Percentiles rank a stretch among this genome's conserved stretches.
Evolutionary conservation across 2,329 filamentous ascomycete species (phyloP).

Genomic region (Leptographium radiaticola): DNA sequence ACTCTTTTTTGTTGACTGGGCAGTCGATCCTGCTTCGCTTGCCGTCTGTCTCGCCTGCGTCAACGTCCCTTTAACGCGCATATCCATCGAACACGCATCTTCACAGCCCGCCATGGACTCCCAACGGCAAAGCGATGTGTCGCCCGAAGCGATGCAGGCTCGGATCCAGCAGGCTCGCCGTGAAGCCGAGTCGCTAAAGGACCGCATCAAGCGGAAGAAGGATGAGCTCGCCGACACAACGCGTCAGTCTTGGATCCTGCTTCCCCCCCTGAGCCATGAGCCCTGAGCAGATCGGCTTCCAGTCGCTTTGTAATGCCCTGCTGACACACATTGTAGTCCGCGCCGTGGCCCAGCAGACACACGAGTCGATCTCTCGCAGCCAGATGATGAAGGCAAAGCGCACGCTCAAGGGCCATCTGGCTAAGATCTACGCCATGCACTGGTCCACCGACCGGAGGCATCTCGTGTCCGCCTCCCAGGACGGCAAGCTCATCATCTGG

Average conservation of each 20-base stretch:
- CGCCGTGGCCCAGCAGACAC: constrained; percentile 81
- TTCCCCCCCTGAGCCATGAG: not conserved
- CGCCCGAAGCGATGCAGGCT: constrained; percentile 76
- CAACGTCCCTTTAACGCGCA: not conserved
- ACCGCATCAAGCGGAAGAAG: constrained; percentile 99
- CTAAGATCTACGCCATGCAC: constrained; percentile 99
- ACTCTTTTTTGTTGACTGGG: not conserved
- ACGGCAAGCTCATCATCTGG: constrained; percentile 99
- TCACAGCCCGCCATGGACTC: constrained; percentile 32
- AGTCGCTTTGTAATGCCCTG: not conserved
- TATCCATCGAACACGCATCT: not conserved
- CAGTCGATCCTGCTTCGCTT: not conserved
- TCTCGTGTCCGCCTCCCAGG: constrained; percentile 93
- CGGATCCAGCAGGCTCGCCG: constrained; percentile 84
- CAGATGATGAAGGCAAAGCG: constrained; percentile 93
- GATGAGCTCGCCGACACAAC: constrained; percentile 97
- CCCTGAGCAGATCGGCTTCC: not conserved
- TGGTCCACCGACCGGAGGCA: constrained; percentile 98
- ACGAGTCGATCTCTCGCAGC: constrained; percentile 83
- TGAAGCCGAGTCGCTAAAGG: constrained; percentile 95
- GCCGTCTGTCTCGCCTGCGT: not conserved
- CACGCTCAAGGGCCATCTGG: constrained; percentile 92
- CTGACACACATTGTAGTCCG: constrained; percentile 49
- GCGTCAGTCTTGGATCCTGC: constrained; percentile 48
- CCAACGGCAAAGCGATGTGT: constrained; percentile 48